Evolutionary conservation across 768 basidiomycete species (phyloP).

Genomic region (Podaxis mareebaensis): DNA sequence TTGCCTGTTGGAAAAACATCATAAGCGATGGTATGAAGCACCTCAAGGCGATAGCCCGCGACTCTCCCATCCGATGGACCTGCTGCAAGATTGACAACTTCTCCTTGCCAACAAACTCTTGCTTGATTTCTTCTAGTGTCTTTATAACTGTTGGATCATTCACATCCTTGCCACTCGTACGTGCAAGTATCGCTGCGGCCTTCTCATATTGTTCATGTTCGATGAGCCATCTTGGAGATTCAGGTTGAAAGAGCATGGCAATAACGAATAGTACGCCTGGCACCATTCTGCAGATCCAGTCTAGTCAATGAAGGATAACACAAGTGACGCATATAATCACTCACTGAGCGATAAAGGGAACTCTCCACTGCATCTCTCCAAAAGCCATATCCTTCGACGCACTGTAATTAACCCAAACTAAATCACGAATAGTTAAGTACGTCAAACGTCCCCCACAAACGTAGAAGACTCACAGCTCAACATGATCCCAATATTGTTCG

Average conservation of each 20-base stretch:
- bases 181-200: slow-evolving; percentile 43
- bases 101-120: slow-evolving; percentile 46
- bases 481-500: slow-evolving; percentile 38
- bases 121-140: slow-evolving; percentile 47
- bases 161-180: slow-evolving; percentile 27
- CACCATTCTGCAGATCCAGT: slow-evolving; percentile 32
- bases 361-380: slow-evolving; percentile 49
- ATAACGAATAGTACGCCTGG: slow-evolving; percentile 51
- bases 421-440: background rate
- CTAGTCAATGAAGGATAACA: background rate
- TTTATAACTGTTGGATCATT: slow-evolving; percentile 35
- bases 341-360: slow-evolving; percentile 50
- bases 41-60: slow-evolving; percentile 38
- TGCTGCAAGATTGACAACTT: slow-evolving; percentile 34
- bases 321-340: background rate
- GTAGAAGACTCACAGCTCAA: slow-evolving; percentile 32
- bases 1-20: slow-evolving; percentile 44
- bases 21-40: slow-evolving; percentile 46
- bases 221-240: slow-evolving; percentile 59
- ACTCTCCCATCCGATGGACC: slow-evolving; percentile 45
- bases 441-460: slow-evolving; percentile 24
- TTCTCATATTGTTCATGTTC: slow-evolving; percentile 43
- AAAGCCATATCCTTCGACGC: slow-evolving; percentile 34
- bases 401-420: slow-evolving; percentile 52
- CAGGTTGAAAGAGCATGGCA: slow-evolving; percentile 49